Evolutionary conservation across 1,284 basidiomycete genomes (phyloP), one percentile per base, ranked within the genome.

Genomic region (Naganishia sp.): DNA sequence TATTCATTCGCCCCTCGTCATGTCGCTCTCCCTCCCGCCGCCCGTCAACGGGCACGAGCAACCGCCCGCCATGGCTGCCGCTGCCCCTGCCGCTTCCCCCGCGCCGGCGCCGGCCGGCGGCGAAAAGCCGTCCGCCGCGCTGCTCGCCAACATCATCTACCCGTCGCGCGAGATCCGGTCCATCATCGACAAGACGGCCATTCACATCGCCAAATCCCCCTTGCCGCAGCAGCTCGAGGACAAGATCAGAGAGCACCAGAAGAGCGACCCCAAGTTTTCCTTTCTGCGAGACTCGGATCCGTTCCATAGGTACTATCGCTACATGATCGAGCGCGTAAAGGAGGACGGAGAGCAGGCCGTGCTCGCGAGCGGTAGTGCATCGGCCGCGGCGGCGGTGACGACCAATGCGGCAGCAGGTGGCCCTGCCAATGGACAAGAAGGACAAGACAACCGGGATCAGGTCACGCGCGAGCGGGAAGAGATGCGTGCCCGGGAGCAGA

Each of bases 171-270:
- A 94, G 79, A 92, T 94, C 73, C 91, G 94, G 84, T 89, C 92
- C 89, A 93, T 98, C 68, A 94, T 99, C 73, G 96, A 99, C 84
- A 88, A 94, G 76, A 99, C 96, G 6, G 94, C 96, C 15, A 79
- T 85, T n/a, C 94, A 92, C 70, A 90, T 99, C 69, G 92, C 94
- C 23, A 89, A 90, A 72, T 93, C 92, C 28, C 88, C 89, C 23
- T 91, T 94, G 73, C 92, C 93, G 3, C 84, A 86, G 15, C 86
- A 89, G 72, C 93, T 98, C 74, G 94, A 97, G 81, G 90, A 93
- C 78, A 94, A 94, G 83, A 93, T 98, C 77, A 87, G 92, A 73
- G 92, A 95, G 81, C 88, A 89, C 75, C 93, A 94, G 79, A 91
- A 92, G 81, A 86, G 87, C 70, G 94, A 97, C 83, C 91, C 93